These are phyloP conservation scores for Sordaria brevicollis DNA, from an alignment of 495 filamentous ascomycete species.

Conservation along the genomic window DNA sequence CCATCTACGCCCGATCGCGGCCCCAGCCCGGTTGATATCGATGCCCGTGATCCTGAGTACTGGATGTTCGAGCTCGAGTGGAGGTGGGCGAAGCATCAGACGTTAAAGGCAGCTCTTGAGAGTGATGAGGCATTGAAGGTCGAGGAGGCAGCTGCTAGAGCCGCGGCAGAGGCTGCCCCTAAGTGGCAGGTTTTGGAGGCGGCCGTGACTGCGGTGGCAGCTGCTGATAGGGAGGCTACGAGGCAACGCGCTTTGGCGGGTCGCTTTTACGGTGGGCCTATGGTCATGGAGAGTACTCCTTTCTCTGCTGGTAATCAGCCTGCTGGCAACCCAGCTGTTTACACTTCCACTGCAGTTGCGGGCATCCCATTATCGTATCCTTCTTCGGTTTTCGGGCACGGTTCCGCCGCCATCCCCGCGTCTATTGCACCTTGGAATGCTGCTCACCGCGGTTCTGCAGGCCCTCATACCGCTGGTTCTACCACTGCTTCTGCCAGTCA, in stretches of 20 bases:
- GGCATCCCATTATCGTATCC: not conserved
- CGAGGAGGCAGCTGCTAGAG: not conserved
- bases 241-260: too few relatives aligned
- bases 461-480: not conserved
- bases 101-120: not conserved
- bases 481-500: too few relatives aligned
- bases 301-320: not conserved
- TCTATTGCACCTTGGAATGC: too few relatives aligned
- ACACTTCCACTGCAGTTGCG: too few relatives aligned
- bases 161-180: not conserved
- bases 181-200: too few relatives aligned
- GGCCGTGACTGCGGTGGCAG: too few relatives aligned
- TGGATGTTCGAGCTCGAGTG: not conserved
- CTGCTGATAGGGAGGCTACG: too few relatives aligned
- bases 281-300: not conserved
- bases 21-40: not conserved
- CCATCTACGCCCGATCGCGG: not conserved
- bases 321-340: not conserved
- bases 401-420: too few relatives aligned
- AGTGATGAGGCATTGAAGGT: not conserved
- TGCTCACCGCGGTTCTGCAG: constrained; percentile 15
- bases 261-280: not conserved
- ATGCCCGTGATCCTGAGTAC: not conserved
- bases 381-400: not conserved
- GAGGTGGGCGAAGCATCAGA: not conserved